Conservation (phyloP, 495 filamentous ascomycete genomes). For the Hypoxylon rickii region DNA sequence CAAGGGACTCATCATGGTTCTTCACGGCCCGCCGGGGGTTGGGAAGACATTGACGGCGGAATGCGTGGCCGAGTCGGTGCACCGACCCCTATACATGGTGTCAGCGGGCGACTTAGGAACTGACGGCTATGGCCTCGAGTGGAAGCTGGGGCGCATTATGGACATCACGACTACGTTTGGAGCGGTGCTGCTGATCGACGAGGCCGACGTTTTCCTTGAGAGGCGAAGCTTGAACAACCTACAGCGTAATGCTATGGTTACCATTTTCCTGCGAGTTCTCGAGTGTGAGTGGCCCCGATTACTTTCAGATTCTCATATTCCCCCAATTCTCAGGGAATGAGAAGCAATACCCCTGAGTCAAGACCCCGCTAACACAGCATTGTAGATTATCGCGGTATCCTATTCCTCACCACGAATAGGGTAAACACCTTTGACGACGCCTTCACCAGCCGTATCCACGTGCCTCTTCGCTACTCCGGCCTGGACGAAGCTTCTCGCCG, state of each 20-base stretch:
- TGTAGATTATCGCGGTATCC: slow-evolving; percentile 66
- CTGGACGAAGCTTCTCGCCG: slow-evolving; percentile 38
- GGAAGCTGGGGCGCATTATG: slow-evolving; percentile 53
- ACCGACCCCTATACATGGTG: slow-evolving; percentile 58
- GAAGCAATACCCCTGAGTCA: too few relatives aligned
- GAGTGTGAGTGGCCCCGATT: slow-evolving; percentile 6
- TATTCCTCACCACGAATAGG: slow-evolving; percentile 85
- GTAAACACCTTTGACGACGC: slow-evolving; percentile 62
- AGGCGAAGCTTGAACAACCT: slow-evolving; percentile 47
- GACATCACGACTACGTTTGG: slow-evolving; percentile 52
- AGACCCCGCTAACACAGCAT: too few relatives aligned
- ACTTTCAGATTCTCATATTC: background rate
- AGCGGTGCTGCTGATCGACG: slow-evolving; percentile 56
- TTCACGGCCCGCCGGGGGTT: slow-evolving; percentile 44
- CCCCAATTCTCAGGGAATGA: too few relatives aligned
- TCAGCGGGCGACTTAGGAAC: slow-evolving; percentile 59
- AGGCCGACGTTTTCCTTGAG: slow-evolving; percentile 56
- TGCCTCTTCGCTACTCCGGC: slow-evolving; percentile 46
- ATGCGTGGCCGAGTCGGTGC: slow-evolving; percentile 54
- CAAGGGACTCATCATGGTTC: slow-evolving; percentile 45
- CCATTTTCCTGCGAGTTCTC: slow-evolving; percentile 43
- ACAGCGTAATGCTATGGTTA: slow-evolving; percentile 52
- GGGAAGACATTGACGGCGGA: slow-evolving; percentile 50
- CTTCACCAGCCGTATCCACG: slow-evolving; percentile 55
- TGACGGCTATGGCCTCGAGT: slow-evolving; percentile 35